Percentiles rank a stretch among this genome's conserved stretches.
Evolutionary conservation across 495 filamentous ascomycete species (phyloP).

Genomic region (Podospora sp.): DNA sequence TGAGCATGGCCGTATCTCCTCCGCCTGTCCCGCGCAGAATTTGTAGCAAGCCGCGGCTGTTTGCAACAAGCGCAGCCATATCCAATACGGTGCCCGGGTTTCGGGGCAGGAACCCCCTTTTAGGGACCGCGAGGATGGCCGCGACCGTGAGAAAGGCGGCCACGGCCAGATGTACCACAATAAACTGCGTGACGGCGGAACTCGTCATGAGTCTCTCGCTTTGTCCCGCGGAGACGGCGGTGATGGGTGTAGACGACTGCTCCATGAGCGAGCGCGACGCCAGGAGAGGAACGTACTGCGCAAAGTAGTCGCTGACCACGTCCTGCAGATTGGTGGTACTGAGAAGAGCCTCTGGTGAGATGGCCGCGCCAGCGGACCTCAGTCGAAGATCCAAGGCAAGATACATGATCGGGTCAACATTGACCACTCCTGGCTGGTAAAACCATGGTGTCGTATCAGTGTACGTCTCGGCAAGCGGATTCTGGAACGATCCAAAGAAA

Average conservation of each 20-base stretch:
- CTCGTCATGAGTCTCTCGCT: conserved; percentile 24
- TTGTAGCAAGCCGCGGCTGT: conserved; percentile 31
- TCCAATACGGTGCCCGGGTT: conserved; percentile 30
- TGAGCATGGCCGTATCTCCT: conserved; percentile 17
- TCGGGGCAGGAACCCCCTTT: conserved; percentile 26
- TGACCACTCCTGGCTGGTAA: conserved; percentile 19
- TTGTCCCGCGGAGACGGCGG: conserved; percentile 13
- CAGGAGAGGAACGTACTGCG: conserved; percentile 26
- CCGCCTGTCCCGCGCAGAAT: conserved; percentile 27
- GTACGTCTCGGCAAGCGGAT: conserved; percentile 14
- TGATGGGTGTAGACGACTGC: background rate
- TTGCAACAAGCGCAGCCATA: conserved; percentile 25
- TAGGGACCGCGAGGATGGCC: conserved; percentile 19
- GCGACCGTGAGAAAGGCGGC: conserved; percentile 12
- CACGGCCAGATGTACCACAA: conserved; percentile 19
- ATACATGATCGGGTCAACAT: conserved; percentile 30
- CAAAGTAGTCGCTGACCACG: conserved; percentile 27
- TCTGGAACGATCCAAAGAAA: conserved; percentile 24
- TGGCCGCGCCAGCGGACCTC: conserved; percentile 1
- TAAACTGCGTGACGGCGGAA: conserved; percentile 18
- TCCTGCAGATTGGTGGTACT: conserved; percentile 17
- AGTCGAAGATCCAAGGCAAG: conserved; percentile 20
- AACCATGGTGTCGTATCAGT: conserved; percentile 25
- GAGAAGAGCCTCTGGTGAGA: conserved; percentile 15
- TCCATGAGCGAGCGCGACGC: conserved; percentile 21